A percentile compares a stretch with the other conserved stretches of the same genome.
Evolutionary conservation across 768 basidiomycete species (phyloP).

Genomic region (Termitomyces sp.): DNA sequence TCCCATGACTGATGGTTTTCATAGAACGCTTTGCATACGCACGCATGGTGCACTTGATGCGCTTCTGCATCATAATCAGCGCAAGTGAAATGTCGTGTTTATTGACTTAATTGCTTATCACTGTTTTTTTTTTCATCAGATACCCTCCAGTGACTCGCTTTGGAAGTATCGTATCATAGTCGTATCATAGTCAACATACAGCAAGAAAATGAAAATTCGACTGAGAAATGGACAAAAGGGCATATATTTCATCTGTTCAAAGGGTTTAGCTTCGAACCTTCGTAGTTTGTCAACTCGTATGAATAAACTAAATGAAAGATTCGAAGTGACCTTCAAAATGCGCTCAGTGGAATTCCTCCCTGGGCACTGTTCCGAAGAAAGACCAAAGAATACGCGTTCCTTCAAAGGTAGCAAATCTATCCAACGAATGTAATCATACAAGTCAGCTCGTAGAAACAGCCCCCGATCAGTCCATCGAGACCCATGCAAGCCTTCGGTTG

Average conservation of each 20-base stretch:
- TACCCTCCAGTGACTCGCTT: too few species aligned
- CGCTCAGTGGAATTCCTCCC: not conserved
- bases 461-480: too few species aligned
- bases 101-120: too few species aligned
- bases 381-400: not conserved
- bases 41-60: conserved; percentile 29
- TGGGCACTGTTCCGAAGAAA: not conserved
- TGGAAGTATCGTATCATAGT: too few species aligned
- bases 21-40: conserved; percentile 27
- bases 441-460: not conserved
- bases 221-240: not conserved
- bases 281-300: not conserved
- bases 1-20: too few species aligned
- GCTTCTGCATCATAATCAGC: conserved; percentile 8
- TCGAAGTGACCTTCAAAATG: not conserved
- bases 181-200: too few species aligned
- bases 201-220: too few species aligned
- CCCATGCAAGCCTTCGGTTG: too few species aligned
- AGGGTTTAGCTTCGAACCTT: not conserved
- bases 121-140: too few species aligned
- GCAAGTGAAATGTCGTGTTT: not conserved
- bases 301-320: not conserved
- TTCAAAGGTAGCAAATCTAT: not conserved
- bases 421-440: not conserved
- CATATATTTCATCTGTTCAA: not conserved